A percentile compares a stretch with the other conserved stretches of the same genome.
These are phyloP conservation scores for Lipomyces starkeyi DNA, from an alignment of 805 yeast species.

Conservation along the genomic window DNA sequence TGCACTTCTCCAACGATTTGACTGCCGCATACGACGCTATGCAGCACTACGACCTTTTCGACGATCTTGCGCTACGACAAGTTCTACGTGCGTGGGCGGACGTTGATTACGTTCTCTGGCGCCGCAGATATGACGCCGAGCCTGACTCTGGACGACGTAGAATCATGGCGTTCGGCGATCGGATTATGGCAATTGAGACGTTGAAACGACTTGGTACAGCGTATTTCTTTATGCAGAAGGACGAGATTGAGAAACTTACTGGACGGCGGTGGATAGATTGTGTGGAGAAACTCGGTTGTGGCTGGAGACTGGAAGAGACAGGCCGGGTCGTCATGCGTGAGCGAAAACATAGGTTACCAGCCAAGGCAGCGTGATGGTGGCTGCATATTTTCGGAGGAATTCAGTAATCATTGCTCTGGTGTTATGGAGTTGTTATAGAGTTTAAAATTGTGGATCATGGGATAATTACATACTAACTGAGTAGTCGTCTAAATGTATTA, in stretches of 20 bases:
- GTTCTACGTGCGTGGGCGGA: constrained; percentile 38
- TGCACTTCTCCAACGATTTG: constrained; percentile 36
- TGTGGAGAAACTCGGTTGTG: constrained; percentile 29
- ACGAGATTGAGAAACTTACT: constrained; percentile 25
- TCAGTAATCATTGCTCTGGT: background rate
- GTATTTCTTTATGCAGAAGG: constrained; percentile 27
- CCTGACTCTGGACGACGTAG: constrained; percentile 33
- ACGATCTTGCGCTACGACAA: constrained; percentile 29
- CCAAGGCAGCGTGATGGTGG: background rate
- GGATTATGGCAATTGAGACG: constrained; percentile 24
- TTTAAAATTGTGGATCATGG: background rate
- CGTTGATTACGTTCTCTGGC: constrained; percentile 37
- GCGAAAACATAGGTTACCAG: constrained; percentile 18
- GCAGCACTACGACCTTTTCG: constrained; percentile 19
- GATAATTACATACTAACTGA: background rate
- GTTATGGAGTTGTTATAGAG: background rate
- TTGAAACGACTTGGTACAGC: constrained; percentile 31
- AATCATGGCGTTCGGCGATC: constrained; percentile 35
- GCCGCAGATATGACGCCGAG: constrained; percentile 24
- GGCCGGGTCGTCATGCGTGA: constrained; percentile 30
- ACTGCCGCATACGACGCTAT: constrained; percentile 37
- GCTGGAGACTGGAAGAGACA: constrained; percentile 31
- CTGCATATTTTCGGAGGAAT: background rate
- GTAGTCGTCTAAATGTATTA: background rate
- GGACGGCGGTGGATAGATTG: constrained; percentile 32